Evolutionary conservation across 257 asterid genomes (phyloP).

Genomic region (Penstemon barbatus): DNA sequence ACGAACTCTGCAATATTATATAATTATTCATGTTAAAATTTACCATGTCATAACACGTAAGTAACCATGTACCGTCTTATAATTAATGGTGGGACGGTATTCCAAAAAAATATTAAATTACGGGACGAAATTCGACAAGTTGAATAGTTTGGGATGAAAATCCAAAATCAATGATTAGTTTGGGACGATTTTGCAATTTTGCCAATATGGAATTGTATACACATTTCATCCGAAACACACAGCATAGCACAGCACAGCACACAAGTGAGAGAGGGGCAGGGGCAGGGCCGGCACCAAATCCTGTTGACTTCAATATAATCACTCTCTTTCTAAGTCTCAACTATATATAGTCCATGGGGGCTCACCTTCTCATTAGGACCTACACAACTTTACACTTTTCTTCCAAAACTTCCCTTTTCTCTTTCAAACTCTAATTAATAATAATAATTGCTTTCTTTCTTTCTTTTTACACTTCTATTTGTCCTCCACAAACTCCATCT

Average conservation of each 20-base stretch:
- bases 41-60: too few relatives aligned
- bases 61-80: too few relatives aligned
- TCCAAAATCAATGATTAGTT: too few relatives aligned
- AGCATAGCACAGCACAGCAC: background rate
- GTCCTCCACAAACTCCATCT: background rate
- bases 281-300: conserved; percentile 73
- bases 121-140: too few relatives aligned
- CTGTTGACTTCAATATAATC: conserved; percentile 60
- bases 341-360: conserved; percentile 38
- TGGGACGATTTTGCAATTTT: too few relatives aligned
- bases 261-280: conserved; percentile 23
- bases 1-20: too few relatives aligned
- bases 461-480: background rate
- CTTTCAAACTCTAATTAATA: background rate
- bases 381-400: conserved; percentile 36
- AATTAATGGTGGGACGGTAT: too few relatives aligned
- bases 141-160: too few relatives aligned
- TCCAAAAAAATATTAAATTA: too few relatives aligned
- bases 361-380: conserved; percentile 37
- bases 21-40: too few relatives aligned
- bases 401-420: conserved; percentile 25
- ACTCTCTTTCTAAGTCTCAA: conserved; percentile 23
- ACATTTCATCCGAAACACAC: conserved; percentile 25
- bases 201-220: background rate
- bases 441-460: background rate